Base-by-base conservation (phyloP, 148 eudicot species). In the Pharnaceum exiguum region DNA sequence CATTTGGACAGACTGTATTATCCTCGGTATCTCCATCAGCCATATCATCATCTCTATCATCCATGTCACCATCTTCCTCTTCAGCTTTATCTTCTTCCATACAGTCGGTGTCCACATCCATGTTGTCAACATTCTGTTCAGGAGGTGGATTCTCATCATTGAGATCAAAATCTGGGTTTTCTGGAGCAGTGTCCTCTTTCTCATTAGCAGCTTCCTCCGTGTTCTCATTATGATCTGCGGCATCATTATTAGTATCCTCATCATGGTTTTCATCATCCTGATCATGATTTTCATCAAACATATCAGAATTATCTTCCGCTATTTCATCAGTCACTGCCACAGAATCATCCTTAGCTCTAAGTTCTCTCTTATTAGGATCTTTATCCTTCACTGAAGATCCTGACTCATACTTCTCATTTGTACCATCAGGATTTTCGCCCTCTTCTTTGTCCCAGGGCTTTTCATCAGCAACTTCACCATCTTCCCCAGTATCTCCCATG, bases 341-440 rank as follows among this genome's bases (percentile, higher is more conserved):
- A 46, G 75, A 38, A 67, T 89, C 96, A 54, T 83, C 95, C 74
- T 86, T 93, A 32, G 87, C 96, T 75, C 85, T 77, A 57, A 93
- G 89, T 79, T 93, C 96, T 62, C 82, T 70, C 36, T 68, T 79
- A 51, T 54, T 62, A 12, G 76, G 67, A 69, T 84, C 86, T 44
- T 51, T 44, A 56, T 86, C 95, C 49, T 69, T 68, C 36, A 82
- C 83, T 1, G 96, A 69, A 29, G 95, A 77, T 33, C 96, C 96
- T 28, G 79, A 46, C 46, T 93, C 95, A 37, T 74, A 52, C 70
- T 85, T 88, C 71, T 89, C 99, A 68, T 82, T 75, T 23, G 45
- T 38, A 17, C 57, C 50, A 54, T 56, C 71, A 29, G 73, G 77
- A 51, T 86, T 76, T 50, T 82, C 78, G 63, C 81, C 85, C 37